Percentiles rank a stretch among this genome's conserved stretches.
phyloP scores from a whole-genome alignment of 1,139 yeast species.

The Taiozyma onychis region DNA sequence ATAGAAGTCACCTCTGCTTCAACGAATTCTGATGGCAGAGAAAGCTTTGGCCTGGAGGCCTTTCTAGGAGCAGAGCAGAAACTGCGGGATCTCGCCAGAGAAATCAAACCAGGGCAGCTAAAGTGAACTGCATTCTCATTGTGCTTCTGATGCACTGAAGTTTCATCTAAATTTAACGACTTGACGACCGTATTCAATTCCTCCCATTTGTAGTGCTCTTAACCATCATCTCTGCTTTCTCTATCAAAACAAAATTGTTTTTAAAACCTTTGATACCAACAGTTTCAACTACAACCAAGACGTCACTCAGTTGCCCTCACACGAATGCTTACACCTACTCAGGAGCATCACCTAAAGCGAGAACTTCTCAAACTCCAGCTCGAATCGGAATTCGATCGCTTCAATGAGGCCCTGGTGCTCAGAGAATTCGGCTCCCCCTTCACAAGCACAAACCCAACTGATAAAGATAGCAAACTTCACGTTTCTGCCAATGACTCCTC shows the following conservation, averaged over 20 bases:
- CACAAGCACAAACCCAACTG: conserved; percentile 28
- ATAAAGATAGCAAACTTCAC: neutral
- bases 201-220: neutral
- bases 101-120: neutral
- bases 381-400: conserved; percentile 50
- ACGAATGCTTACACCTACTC: conserved; percentile 39
- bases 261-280: no score
- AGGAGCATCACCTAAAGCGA: conserved; percentile 83
- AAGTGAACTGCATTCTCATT: neutral
- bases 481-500: neutral
- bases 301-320: neutral
- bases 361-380: conserved; percentile 63
- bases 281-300: no score
- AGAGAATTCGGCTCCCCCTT: conserved; percentile 75
- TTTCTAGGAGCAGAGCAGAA: conserved; percentile 8
- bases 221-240: neutral
- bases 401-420: conserved; percentile 56
- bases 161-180: neutral
- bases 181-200: neutral
- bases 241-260: neutral
- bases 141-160: no score
- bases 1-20: conserved; percentile 21
- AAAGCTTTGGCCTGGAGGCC: conserved; percentile 5
- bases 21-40: conserved; percentile 15
- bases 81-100: conserved; percentile 1